Conservation (phyloP, 108 stramenopile species). For the Cylindrotheca fusiformis region DNA sequence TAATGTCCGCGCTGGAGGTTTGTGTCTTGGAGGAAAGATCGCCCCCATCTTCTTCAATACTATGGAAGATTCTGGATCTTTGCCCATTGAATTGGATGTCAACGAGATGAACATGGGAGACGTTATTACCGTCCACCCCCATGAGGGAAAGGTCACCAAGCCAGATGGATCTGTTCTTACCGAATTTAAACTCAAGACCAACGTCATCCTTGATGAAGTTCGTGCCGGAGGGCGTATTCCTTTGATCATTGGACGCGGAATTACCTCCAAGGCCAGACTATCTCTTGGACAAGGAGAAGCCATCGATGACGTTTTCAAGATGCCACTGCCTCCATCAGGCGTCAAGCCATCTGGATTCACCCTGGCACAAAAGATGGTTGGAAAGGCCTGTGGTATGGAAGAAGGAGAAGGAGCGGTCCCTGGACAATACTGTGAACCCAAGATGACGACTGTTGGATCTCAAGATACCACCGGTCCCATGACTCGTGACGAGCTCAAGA, state of each 20-base stretch:
- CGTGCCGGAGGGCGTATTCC: slow-evolving; percentile 95
- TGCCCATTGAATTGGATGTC: slow-evolving; percentile 94
- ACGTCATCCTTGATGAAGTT: slow-evolving; percentile 92
- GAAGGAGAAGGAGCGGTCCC: slow-evolving; percentile 76
- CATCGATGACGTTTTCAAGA: slow-evolving; percentile 73
- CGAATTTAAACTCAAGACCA: slow-evolving; percentile 87
- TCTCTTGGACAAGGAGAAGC: slow-evolving; percentile 72
- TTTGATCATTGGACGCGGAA: slow-evolving; percentile 90
- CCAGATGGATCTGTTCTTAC: slow-evolving; percentile 83
- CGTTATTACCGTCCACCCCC: slow-evolving; percentile 91
- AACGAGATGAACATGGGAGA: slow-evolving; percentile 86
- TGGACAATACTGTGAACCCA: slow-evolving; percentile 93
- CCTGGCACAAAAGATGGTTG: slow-evolving; percentile 96
- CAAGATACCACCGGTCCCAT: slow-evolving; percentile 98
- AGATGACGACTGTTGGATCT: slow-evolving; percentile 95
- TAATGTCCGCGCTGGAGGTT: slow-evolving; percentile 86
- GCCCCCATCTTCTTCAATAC: slow-evolving; percentile 98
- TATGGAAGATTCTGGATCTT: slow-evolving; percentile 96
- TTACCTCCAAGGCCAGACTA: slow-evolving; percentile 88
- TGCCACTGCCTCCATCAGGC: slow-evolving; percentile 64
- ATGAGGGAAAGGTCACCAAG: slow-evolving; percentile 78
- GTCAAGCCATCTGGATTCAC: slow-evolving; percentile 82
- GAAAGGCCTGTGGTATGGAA: slow-evolving; percentile 80
- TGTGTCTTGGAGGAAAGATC: slow-evolving; percentile 94
- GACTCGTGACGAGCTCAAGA: slow-evolving; percentile 94